A percentile compares a stretch with the other conserved stretches of the same genome.
phyloP scores from a whole-genome alignment of 768 basidiomycete genomes.

The Trametes cingulata region DNA sequence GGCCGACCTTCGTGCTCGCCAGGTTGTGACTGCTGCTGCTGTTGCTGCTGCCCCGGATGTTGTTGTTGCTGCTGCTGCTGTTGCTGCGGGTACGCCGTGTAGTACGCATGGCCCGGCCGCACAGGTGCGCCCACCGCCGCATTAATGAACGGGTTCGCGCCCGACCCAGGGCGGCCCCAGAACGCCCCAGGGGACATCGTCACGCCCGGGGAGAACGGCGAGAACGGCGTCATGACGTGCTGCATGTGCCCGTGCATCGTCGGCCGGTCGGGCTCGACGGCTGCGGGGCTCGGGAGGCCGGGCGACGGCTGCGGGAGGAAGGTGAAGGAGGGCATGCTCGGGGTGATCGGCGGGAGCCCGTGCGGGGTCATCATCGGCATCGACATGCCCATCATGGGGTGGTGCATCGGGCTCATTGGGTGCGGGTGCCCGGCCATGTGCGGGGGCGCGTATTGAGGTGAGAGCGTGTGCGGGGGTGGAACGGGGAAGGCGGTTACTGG shows the following conservation, averaged over 20 bases:
- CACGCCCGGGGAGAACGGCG: constrained; percentile 68
- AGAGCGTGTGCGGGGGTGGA: constrained; percentile 35
- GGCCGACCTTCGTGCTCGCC: constrained; percentile 14
- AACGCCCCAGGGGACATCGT: constrained; percentile 75
- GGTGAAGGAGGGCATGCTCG: constrained; percentile 94
- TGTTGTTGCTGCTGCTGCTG: constrained; percentile 14
- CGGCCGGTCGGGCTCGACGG: constrained; percentile 14
- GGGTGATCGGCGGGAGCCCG: constrained; percentile 91
- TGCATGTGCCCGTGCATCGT: constrained; percentile 23
- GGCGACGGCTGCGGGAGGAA: constrained; percentile 63
- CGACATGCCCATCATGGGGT: constrained; percentile 32
- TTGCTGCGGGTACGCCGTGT: constrained; percentile 14
- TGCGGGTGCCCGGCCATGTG: constrained; percentile 21
- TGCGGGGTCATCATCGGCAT: constrained; percentile 60
- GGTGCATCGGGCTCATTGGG: constrained; percentile 44
- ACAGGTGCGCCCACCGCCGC: constrained; percentile 65
- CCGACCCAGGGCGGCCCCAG: constrained; percentile 60
- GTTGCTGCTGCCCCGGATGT: not conserved
- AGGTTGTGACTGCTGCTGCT: constrained; percentile 10
- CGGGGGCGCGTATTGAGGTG: constrained; percentile 37
- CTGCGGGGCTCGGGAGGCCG: constrained; percentile 35
- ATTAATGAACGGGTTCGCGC: constrained; percentile 48
- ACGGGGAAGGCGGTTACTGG: constrained; percentile 43
- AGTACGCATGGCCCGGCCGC: constrained; percentile 26
- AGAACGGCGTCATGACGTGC: constrained; percentile 31